Percentiles rank a stretch among this genome's conserved stretches.
Evolutionary conservation across 139 green algal genomes (phyloP).

Genomic region (Asterochloris sp.): DNA sequence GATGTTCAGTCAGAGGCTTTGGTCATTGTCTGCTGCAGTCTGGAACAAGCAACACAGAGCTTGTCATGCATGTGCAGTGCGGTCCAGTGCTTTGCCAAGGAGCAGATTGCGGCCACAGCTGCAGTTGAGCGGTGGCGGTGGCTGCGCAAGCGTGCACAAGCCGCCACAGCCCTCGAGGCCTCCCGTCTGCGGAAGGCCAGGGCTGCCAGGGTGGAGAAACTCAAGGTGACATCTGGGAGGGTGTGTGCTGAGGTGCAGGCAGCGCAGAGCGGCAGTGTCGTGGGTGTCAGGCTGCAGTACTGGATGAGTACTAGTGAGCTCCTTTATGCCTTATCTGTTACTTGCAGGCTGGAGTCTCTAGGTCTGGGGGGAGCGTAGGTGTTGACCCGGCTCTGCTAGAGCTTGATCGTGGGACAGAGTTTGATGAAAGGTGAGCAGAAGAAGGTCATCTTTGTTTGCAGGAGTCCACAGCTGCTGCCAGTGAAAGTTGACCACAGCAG

Average conservation of each 20-base stretch:
- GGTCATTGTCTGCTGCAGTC: neutral
- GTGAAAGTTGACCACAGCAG: no score
- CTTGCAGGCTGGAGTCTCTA: slow-evolving; percentile 13
- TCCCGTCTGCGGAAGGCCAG: slow-evolving; percentile 30
- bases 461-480: no score
- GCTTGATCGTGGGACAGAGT: slow-evolving; percentile 7
- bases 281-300: neutral
- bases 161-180: slow-evolving; percentile 30
- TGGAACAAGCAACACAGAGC: no score
- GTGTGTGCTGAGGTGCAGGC: neutral
- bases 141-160: slow-evolving; percentile 22
- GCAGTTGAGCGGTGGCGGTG: slow-evolving; percentile 1
- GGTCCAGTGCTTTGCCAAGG: slow-evolving; percentile 26
- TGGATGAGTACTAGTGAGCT: neutral
- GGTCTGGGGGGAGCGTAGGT: neutral
- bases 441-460: neutral
- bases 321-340: neutral
- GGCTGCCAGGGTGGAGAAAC: slow-evolving; percentile 37
- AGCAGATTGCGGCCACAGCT: slow-evolving; percentile 26
- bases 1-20: no score
- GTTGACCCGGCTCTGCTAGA: slow-evolving; percentile 11
- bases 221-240: slow-evolving; percentile 36
- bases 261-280: neutral
- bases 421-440: slow-evolving; percentile 9
- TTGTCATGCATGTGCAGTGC: slow-evolving; percentile 8